Evolutionary conservation across 768 basidiomycete genomes (phyloP), one percentile per base, ranked within the genome.

Genomic region (Collybia nuda): DNA sequence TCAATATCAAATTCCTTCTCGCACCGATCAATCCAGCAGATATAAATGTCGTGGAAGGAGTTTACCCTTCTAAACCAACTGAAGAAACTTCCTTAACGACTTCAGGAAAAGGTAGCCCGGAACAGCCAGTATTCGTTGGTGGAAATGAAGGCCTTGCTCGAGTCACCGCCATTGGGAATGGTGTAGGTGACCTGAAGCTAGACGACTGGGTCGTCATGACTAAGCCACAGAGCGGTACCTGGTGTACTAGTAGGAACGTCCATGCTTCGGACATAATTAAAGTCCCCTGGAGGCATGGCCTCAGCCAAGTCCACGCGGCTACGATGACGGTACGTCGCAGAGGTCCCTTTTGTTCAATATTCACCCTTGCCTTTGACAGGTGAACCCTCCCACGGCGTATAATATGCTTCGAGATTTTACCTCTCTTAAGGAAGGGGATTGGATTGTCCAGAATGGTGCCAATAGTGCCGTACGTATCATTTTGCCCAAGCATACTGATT

Each of bases 361-460:
- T 40, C 21, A 12, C 32, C 15, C 12, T 8, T 39, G 8, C 29
- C 28, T 32, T 11, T 32, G 32, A 14, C 41, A 90, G 84, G 84
- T 93, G 22, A 95, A 95, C 61, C 88, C 89, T 2, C 76, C 90
- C 0, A 90, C 92, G 0, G 93, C 93, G 1, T 85, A 85, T 55
- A 86, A 87, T 58, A 88, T 95, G 85, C 76, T 95, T 8, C 76
- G 75, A 28, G 81, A 88, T 48, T 93, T 85, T 65, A 76, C 83
- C 5, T 57, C 73, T 29, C 76, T 93, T 38, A 54, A 79, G 44
- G 72, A 76, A 42, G 90, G 86, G 3, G 88, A 90, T 41, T 93
- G 86, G 86, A 74, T 95, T 14, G 63, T 94, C 9, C 92, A 94
- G 66, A 94, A 93, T 54, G 92, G 90, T 22, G 85, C 84, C 17